These are phyloP conservation scores for Quercus phellos DNA, from an alignment of 331 rosid species.

Conservation along the genomic window DNA sequence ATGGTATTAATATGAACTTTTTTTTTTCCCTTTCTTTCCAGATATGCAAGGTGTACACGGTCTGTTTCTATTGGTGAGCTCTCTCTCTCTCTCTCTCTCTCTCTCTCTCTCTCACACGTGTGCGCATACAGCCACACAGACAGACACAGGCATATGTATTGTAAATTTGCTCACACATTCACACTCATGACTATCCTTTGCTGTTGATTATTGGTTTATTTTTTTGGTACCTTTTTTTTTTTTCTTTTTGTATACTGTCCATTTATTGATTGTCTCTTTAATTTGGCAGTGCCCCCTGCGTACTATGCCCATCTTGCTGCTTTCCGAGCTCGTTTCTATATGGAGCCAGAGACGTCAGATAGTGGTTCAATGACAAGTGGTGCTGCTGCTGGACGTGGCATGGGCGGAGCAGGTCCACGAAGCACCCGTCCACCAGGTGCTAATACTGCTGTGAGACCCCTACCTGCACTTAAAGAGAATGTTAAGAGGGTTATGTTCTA, in stretches of 20 bases:
- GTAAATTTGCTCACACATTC: background rate
- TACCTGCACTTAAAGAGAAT: conserved; percentile 81
- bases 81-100: background rate
- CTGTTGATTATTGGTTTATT: background rate
- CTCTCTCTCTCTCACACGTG: background rate
- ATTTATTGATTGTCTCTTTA: background rate
- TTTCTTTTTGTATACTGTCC: background rate
- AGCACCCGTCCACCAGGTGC: conserved; percentile 57
- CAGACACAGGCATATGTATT: background rate
- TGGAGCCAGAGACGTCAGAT: conserved; percentile 89
- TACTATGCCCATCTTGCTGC: conserved; percentile 96
- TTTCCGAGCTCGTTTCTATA: conserved; percentile 81
- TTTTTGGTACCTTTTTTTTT: too few relatives aligned
- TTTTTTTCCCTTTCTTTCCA: conserved; percentile 12
- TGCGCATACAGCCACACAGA: too few relatives aligned
- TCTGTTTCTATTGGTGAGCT: conserved; percentile 90
- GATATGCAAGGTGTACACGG: conserved; percentile 90
- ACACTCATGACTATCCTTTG: background rate
- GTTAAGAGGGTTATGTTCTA: conserved; percentile 94
- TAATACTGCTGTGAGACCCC: conserved; percentile 75
- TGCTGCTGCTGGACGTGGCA: conserved; percentile 54
- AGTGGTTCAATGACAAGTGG: conserved; percentile 85
- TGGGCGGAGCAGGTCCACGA: conserved; percentile 44
- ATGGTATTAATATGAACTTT: background rate
- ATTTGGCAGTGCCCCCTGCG: conserved; percentile 84